Evolutionary conservation across 2,329 filamentous ascomycete species (phyloP), one percentile per base, ranked within the genome.

Genomic region (Sphaerulina vaccinii): DNA sequence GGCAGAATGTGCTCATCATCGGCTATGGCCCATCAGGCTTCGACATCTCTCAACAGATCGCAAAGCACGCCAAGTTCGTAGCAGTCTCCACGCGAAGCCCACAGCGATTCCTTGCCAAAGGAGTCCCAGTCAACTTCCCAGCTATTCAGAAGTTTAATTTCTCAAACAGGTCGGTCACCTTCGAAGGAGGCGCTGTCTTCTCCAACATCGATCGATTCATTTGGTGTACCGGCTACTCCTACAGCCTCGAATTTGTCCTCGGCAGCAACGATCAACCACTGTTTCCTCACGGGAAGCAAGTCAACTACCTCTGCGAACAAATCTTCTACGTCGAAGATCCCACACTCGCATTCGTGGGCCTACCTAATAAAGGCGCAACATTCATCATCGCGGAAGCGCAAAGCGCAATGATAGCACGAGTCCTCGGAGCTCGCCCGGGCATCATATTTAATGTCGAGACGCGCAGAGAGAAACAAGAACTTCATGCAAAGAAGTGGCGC

Each of bases 361-460:
- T 56, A 5, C 50, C 50, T 3, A 53, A 37, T 9, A 32, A 27
- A 22, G 52, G 29, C 9, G 23, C 40, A 4, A 19, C 50, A 1
- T 56, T 56, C 50, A 54, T 43, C 21, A 47, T 56, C 9, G 54
- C 54, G 3, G 54, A 56, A 40, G 54, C 40, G 10, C 54, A 56
- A 33, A 46, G 43, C 19, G 54, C 54, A 16, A 35, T 53, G 5
- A 33, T 56, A 1, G 54, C 54, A 3, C 44, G 54, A 5, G 40
- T 38, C 1, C 47, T 56, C 45, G 16, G 18, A 18, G 6, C 7
- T 16, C 45, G 51, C 6, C 35, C 50, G 2, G 6, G 15, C 10
- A 6, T 46, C 1, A 16, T 21, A 11, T 15, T 22, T 15, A 24
- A 2, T n/a, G 16, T 40, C 7, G 13, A 18, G 3, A 48, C 46